Conservation (phyloP, 1,284 basidiomycete genomes). For the Gymnopus androsaceus region DNA sequence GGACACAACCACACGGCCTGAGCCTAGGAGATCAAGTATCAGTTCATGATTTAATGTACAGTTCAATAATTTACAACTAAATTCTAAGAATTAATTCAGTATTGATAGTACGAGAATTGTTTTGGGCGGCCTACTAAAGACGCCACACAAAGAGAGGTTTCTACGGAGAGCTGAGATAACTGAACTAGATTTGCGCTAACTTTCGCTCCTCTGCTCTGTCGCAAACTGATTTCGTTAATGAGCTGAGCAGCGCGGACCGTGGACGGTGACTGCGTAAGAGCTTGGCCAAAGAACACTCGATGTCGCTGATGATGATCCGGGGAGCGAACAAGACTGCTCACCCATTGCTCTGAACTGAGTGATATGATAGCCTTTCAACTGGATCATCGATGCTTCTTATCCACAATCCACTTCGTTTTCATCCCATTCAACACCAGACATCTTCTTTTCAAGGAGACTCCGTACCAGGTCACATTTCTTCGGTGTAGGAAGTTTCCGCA, state of each 20-base stretch:
- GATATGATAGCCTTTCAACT: neutral
- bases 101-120: too few species aligned
- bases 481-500: slow-evolving; percentile 14
- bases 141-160: too few species aligned
- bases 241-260: slow-evolving; percentile 45
- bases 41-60: too few species aligned
- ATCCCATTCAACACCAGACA: slow-evolving; percentile 4
- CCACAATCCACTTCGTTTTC: neutral
- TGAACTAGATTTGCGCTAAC: too few species aligned
- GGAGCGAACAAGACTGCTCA: neutral
- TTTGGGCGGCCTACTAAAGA: too few species aligned
- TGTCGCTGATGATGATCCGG: slow-evolving; percentile 39
- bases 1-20: too few species aligned
- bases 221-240: slow-evolving; percentile 49
- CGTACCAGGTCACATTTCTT: neutral
- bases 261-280: slow-evolving; percentile 39
- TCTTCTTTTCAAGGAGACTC: neutral
- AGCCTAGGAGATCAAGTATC: too few species aligned
- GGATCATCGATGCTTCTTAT: neutral
- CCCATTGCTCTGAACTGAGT: neutral
- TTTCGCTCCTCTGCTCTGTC: slow-evolving; percentile 41
- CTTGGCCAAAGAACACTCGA: slow-evolving; percentile 49
- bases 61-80: too few species aligned
- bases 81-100: too few species aligned
- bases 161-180: too few species aligned